These are phyloP conservation scores for Capsella rubella DNA, from an alignment of 441 rosid species.

Conservation along the genomic window DNA sequence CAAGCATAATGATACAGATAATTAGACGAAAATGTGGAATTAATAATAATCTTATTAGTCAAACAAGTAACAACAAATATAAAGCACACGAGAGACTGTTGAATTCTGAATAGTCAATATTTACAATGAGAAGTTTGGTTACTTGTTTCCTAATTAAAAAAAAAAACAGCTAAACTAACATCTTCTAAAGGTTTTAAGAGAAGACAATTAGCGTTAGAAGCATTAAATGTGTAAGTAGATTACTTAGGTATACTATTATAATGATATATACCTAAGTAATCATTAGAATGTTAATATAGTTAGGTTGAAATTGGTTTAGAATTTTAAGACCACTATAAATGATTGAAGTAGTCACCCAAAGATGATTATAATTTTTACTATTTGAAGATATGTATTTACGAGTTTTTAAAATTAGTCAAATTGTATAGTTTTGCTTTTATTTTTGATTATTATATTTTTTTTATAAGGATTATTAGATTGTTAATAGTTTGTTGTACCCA, in stretches of 20 bases:
- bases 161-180: neutral
- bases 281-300: neutral
- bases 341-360: neutral
- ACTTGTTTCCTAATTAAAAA: neutral
- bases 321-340: neutral
- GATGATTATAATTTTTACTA: neutral
- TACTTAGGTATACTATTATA: neutral
- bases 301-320: neutral
- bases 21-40: conserved; percentile 24
- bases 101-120: too few relatives aligned
- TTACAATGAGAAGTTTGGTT: too few relatives aligned
- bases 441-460: neutral
- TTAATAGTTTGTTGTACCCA: neutral
- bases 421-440: neutral
- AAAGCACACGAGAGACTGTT: neutral
- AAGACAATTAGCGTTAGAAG: neutral
- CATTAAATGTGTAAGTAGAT: neutral
- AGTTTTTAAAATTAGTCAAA: neutral
- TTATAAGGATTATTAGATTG: neutral
- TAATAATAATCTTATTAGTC: neutral
- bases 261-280: too few relatives aligned
- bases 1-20: neutral
- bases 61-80: neutral
- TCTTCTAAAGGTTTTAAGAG: neutral
- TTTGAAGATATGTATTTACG: neutral